Evolutionary conservation across 257 asterid genomes (phyloP).

Genomic region (Scutellaria barbata): DNA sequence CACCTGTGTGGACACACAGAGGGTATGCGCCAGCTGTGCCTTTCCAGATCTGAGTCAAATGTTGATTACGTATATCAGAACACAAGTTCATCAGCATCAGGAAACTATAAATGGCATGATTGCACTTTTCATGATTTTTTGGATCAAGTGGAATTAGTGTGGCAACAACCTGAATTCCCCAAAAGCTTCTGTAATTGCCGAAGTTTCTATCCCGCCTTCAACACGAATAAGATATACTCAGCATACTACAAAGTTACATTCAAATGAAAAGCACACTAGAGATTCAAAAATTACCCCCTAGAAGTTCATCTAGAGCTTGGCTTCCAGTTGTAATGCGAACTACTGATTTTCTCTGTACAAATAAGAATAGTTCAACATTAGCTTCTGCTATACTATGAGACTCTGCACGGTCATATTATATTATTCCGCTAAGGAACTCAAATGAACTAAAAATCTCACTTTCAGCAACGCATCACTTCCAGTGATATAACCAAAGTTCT

Average conservation of each 20-base stretch:
- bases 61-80: conserved; percentile 36
- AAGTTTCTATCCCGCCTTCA: conserved; percentile 90
- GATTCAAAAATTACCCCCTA: conserved; percentile 65
- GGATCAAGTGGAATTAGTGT: conserved; percentile 14
- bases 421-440: conserved; percentile 15
- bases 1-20: conserved; percentile 97
- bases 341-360: conserved; percentile 74
- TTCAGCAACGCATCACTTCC: conserved; percentile 96
- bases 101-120: not conserved
- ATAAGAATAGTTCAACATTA: conserved; percentile 31
- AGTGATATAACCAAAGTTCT: conserved; percentile 95
- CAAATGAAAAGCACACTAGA: conserved; percentile 26
- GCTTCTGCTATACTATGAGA: conserved; percentile 19
- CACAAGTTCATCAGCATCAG: conserved; percentile 29
- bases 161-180: conserved; percentile 87
- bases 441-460: conserved; percentile 51
- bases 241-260: conserved; percentile 1
- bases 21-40: conserved; percentile 98
- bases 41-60: conserved; percentile 84
- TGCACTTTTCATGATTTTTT: not conserved
- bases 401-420: not conserved
- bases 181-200: conserved; percentile 92
- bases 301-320: conserved; percentile 93
- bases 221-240: conserved; percentile 17
- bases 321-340: conserved; percentile 95